Evolutionary conservation across 139 green algal species (phyloP).

Genomic region (Astrephomene gubernaculifera): DNA sequence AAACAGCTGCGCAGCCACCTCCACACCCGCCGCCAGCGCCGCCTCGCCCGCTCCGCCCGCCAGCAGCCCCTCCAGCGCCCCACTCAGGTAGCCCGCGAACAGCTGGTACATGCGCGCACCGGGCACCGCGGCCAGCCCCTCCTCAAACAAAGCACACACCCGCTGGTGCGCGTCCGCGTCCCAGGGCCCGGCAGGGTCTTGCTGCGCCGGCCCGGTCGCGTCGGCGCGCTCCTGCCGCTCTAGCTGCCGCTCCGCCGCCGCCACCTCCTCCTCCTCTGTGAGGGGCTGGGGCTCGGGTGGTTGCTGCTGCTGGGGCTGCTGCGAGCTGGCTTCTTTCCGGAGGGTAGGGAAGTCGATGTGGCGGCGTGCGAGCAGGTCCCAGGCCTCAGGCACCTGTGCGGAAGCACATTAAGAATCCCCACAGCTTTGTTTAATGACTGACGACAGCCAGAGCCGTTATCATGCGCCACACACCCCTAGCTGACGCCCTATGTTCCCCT

Average conservation of each 20-base stretch:
- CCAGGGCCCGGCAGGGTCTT: background rate
- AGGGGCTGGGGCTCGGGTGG: too few relatives aligned
- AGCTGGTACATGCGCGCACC: constrained; percentile 48
- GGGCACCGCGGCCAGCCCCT: constrained; percentile 42
- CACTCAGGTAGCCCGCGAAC: constrained; percentile 57
- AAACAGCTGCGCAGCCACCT: constrained; percentile 48
- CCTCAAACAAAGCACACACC: constrained; percentile 48
- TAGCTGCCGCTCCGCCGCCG: constrained; percentile 9
- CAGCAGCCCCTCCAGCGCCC: constrained; percentile 37
- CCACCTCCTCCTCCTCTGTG: background rate
- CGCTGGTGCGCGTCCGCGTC: constrained; percentile 4
- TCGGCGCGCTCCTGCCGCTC: background rate
- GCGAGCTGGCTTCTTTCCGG: background rate
- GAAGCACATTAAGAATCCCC: too few relatives aligned
- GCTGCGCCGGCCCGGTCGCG: background rate
- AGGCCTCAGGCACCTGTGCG: constrained; percentile 59
- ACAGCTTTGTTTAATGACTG: too few relatives aligned
- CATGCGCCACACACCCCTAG: too few relatives aligned
- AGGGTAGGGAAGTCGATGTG: constrained; percentile 22
- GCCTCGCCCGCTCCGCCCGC: background rate
- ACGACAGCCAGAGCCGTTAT: too few relatives aligned
- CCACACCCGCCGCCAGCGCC: constrained; percentile 1
- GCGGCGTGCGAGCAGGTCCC: constrained; percentile 68
- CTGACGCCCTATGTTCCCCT: too few relatives aligned
- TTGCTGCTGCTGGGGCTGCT: background rate